These are phyloP conservation scores for Monosporascus ibericus DNA, from an alignment of 2,329 filamentous ascomycete genomes.

Conservation along the genomic window DNA sequence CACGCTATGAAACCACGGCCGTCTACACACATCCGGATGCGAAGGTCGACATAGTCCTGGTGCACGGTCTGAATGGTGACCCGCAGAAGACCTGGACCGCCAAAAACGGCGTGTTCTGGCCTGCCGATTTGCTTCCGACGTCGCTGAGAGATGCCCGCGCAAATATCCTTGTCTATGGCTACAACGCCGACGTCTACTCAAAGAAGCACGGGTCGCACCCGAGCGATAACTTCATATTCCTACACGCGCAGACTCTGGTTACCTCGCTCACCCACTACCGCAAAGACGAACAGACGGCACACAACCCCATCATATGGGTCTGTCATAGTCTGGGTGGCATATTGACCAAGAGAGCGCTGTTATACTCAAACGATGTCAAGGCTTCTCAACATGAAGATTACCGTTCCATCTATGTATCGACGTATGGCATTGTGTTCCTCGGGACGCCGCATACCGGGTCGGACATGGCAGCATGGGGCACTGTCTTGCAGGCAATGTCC, in stretches of 20 bases:
- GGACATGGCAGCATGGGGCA: slow-evolving; percentile 61
- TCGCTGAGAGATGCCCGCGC: slow-evolving; percentile 52
- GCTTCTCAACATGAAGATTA: slow-evolving; percentile 56
- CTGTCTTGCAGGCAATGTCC: slow-evolving; percentile 62
- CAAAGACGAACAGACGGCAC: slow-evolving; percentile 47
- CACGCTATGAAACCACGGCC: slow-evolving; percentile 52
- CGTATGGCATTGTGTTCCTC: slow-evolving; percentile 70
- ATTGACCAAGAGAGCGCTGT: slow-evolving; percentile 62
- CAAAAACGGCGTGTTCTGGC: slow-evolving; percentile 60
- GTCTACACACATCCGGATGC: slow-evolving; percentile 55
- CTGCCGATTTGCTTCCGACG: slow-evolving; percentile 57
- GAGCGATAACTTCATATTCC: slow-evolving; percentile 61
- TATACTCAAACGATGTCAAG: slow-evolving; percentile 58
- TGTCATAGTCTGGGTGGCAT: slow-evolving; percentile 70
- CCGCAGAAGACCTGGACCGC: slow-evolving; percentile 59
- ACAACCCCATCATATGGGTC: slow-evolving; percentile 69
- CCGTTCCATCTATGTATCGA: slow-evolving; percentile 66
- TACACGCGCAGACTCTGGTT: slow-evolving; percentile 66
- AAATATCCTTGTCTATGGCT: slow-evolving; percentile 66
- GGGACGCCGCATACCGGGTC: slow-evolving; percentile 71
- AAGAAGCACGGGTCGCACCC: slow-evolving; percentile 44
- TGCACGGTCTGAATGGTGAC: slow-evolving; percentile 64
- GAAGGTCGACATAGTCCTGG: slow-evolving; percentile 59
- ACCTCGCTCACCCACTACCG: slow-evolving; percentile 58
- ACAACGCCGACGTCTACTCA: slow-evolving; percentile 61